Evolutionary conservation across 305 asterid species (phyloP), one percentile per base, ranked within the genome.

Genomic region (Galium porrigens): DNA sequence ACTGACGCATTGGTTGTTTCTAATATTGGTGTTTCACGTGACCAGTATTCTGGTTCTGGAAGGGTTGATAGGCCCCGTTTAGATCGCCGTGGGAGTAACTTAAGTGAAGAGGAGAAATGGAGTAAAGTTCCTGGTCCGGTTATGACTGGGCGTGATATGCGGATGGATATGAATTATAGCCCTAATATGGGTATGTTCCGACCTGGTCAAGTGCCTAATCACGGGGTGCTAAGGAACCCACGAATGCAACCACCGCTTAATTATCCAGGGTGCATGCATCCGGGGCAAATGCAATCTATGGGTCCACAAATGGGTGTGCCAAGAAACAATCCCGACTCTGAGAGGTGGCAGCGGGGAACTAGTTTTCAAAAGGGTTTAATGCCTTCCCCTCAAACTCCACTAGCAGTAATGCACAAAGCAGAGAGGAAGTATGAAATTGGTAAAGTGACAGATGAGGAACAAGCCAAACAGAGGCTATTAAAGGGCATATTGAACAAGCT

Each of bases 41-140:
- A 85, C 30, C 65, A 81, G 12, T 59, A 77, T 75, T 77, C 86
- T 66, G 80, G 79, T 73, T 78, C 85, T n/a, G 89, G 84, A 61
- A 81, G 95, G 68, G 69, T 59, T 67, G 97, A 88, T 54, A 85
- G 96, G 77, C 81, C 83, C 69, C 82, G 95, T 73, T 68, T 70
- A 57, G 91, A 85, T 63, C 86, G 85, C 34, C 91, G 91, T 60
- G 84, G 80, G 71, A 73, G 74, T 77, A 86, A 76, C 67, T 46
- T 81, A 68, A 84, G 67, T 46, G 90, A 83, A 61, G 79, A 77
- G 20, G 83, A 78, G 10, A 81, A 73, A 62, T 75, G 85, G 85
- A 81, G 6, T 53, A 81, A 78, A 68, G n/a, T 56, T 8, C 71
- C 76, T 54, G 85, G 72, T 49, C 71, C 79, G 17, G 58, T 74